Base-by-base conservation (phyloP, 1,284 basidiomycete species). In the Agroathelia rolfsii region DNA sequence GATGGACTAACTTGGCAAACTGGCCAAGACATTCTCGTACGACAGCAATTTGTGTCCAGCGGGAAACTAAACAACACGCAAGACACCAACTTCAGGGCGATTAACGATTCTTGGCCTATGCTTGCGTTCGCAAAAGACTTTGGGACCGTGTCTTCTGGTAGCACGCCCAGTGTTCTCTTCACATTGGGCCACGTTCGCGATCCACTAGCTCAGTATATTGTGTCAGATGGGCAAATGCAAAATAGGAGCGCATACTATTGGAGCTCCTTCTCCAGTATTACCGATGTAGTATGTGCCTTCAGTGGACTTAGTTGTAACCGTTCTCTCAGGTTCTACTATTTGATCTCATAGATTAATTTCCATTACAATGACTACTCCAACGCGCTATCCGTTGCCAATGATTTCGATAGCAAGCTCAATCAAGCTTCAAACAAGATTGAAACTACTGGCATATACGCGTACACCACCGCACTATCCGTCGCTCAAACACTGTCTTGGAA, bases 91-190 rank as follows among this genome's bases (percentile, higher is more conserved):
- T 81, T 74, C 59, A 68, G 76, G 14, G 64, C 72, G 3, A 64
- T 79, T 30, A 56, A 56, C 26, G 52, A 78, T 47, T 54, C 66
- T 38, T 80, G 76, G 73, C 76, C 76, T 14, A 73, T 80, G 4
- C 76, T 80, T 43, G 76, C 61, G 5, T 61, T 77, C 38, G 64
- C 74, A 5, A 66, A 69, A 27, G 61, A 76, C 44, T 62, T 76
- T 26, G 72, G 71, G 1, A 55, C 46, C 6, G 52, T 76, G 23
- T 49, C 41, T 11, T 39, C 43, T 12, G 38, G 59, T 13, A 52
- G 62, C 9, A 39, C 50, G 1, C 63, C 72, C 1, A 51, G 60
- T 3, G 59, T 69, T 3, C 55, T 76, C 8, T 63, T 71, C 42
- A 59, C 69, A 6, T 56, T 79, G 20, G 75, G 75, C 13, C 72